Percentiles rank a stretch among this genome's conserved stretches.
These are phyloP conservation scores for Pedinophyceae sp. DNA, from an alignment of 139 green algal genomes.

Conservation along the genomic window DNA sequence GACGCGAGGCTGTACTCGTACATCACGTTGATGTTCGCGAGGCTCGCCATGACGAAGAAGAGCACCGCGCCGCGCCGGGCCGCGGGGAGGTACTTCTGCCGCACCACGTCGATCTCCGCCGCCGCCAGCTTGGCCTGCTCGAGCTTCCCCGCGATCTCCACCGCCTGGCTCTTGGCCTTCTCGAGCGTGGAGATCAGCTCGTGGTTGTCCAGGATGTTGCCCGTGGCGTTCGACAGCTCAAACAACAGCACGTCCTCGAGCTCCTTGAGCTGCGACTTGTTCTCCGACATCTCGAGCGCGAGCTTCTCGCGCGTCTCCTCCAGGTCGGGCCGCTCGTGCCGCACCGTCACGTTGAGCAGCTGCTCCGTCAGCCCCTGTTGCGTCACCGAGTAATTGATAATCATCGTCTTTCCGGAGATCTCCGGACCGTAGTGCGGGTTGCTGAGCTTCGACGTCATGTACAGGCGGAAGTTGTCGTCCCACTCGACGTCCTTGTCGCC, in stretches of 20 bases:
- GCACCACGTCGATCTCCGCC: conserved; percentile 47
- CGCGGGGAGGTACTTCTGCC: conserved; percentile 42
- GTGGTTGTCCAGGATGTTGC: conserved; percentile 73
- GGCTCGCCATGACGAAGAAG: conserved; percentile 60
- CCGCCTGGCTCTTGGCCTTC: conserved; percentile 54
- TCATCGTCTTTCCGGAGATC: conserved; percentile 46
- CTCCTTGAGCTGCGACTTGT: conserved; percentile 31
- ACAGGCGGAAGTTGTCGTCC: conserved; percentile 45
- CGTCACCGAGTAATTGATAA: conserved; percentile 56
- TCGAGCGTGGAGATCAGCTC: conserved; percentile 68
- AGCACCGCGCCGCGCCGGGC: conserved; percentile 58
- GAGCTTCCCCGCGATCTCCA: conserved; percentile 63
- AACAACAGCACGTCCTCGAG: conserved; percentile 60
- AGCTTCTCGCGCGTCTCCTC: conserved; percentile 36
- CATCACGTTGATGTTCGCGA: conserved; percentile 64
- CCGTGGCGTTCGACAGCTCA: conserved; percentile 54
- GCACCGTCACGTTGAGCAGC: conserved; percentile 46
- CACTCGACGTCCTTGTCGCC: conserved; percentile 65
- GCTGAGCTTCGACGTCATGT: conserved; percentile 39
- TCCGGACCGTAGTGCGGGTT: conserved; percentile 49
- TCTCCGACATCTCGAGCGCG: conserved; percentile 35
- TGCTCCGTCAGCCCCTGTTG: conserved; percentile 43
- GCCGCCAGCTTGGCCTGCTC: conserved; percentile 35
- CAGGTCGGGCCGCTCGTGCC: conserved; percentile 39
- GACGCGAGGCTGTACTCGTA: conserved; percentile 47